Evolutionary conservation across 345 rosid genomes (phyloP).

Genomic region (Diplotaxis tenuifolia): DNA sequence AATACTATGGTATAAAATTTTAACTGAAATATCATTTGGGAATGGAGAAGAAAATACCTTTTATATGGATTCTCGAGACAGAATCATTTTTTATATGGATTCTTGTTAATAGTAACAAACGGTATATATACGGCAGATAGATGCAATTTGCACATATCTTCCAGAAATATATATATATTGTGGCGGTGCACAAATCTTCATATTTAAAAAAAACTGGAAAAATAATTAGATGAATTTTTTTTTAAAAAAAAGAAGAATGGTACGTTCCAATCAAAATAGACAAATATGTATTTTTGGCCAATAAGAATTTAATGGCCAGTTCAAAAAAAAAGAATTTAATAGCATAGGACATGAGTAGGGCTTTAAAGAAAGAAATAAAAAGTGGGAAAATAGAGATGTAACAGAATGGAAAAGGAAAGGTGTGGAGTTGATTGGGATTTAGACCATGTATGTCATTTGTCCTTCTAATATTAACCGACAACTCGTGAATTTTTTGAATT

Average conservation of each 20-base stretch:
- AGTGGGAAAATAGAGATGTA: slow-evolving; percentile 31
- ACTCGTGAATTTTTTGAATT: slow-evolving; percentile 12
- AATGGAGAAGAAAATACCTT: background rate
- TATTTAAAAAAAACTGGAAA: background rate
- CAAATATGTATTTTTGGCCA: background rate
- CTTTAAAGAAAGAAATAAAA: slow-evolving; percentile 20
- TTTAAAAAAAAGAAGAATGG: background rate
- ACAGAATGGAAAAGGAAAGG: slow-evolving; percentile 33
- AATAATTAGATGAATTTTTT: background rate
- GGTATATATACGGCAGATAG: background rate
- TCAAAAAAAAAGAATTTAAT: slow-evolving; percentile 5
- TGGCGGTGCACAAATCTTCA: background rate
- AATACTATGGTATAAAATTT: background rate
- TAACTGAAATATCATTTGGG: background rate
- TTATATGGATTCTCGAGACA: background rate
- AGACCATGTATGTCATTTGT: slow-evolving; percentile 10
- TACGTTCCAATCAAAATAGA: background rate
- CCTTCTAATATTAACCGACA: slow-evolving; percentile 24
- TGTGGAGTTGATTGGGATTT: slow-evolving; percentile 21
- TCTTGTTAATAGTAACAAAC: background rate
- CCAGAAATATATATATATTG: background rate
- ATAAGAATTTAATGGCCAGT: slow-evolving; percentile 6
- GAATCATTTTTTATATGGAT: background rate
- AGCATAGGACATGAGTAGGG: slow-evolving; percentile 13
- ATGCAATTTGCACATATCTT: background rate